These are phyloP conservation scores for Wickerhamomyces kurtzmanii DNA, from an alignment of 805 yeast genomes.

Conservation along the genomic window DNA sequence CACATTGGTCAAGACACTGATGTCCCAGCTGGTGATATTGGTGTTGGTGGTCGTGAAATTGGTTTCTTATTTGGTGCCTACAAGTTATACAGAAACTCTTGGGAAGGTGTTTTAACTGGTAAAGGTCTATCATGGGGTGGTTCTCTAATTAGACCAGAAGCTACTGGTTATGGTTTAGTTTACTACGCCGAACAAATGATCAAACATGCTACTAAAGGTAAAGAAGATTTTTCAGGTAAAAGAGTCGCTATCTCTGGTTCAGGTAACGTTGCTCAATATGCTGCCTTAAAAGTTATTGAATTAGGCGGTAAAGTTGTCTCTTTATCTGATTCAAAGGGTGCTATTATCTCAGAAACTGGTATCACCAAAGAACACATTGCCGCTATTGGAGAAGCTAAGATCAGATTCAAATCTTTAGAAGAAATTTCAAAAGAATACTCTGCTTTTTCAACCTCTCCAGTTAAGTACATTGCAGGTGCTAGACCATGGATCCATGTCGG, in stretches of 20 bases:
- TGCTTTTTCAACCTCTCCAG: slow-evolving; percentile 45
- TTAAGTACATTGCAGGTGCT: slow-evolving; percentile 83
- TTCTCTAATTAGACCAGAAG: slow-evolving; percentile 97
- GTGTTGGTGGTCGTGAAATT: slow-evolving; percentile 91
- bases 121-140: slow-evolving; percentile 99
- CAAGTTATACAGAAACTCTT: slow-evolving; percentile 82
- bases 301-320: slow-evolving; percentile 94
- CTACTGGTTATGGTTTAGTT: slow-evolving; percentile 96
- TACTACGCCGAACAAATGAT: slow-evolving; percentile 98
- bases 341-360: slow-evolving; percentile 71
- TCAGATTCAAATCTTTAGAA: slow-evolving; percentile 68
- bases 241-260: slow-evolving; percentile 95
- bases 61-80: slow-evolving; percentile 96
- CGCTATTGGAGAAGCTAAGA: slow-evolving; percentile 68
- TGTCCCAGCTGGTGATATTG: slow-evolving; percentile 99
- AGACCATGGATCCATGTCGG: slow-evolving; percentile 96
- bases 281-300: slow-evolving; percentile 95
- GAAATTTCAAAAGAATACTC: slow-evolving; percentile 49
- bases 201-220: slow-evolving; percentile 82
- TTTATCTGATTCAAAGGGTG: slow-evolving; percentile 90
- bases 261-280: slow-evolving; percentile 98
- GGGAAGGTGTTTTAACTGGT: slow-evolving; percentile 97
- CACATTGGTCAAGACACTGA: slow-evolving; percentile 97
- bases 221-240: slow-evolving; percentile 87
- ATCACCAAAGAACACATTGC: slow-evolving; percentile 75